Base-by-base conservation (phyloP, 441 rosid species). In the Pelargonium cotyledonis region DNA sequence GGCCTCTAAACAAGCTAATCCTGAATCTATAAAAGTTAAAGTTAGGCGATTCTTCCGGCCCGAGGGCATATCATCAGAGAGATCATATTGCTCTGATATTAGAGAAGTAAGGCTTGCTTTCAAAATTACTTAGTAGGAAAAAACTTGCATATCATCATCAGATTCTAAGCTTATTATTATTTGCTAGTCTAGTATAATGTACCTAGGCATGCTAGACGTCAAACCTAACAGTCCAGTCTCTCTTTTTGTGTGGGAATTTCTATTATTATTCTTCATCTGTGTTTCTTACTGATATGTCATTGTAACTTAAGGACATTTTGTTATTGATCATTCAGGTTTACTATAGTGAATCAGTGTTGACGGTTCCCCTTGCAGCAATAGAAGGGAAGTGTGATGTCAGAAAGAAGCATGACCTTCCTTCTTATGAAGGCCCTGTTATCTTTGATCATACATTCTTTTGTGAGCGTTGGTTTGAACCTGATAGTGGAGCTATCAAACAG, bases 1-100 rank as follows among this genome's bases (percentile, higher is more conserved):
- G 69, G 64, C 70, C 31, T 70, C 73, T 21, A 76, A 58, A 66
- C 29, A 66, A 62, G 60, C 55, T 68, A 72, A 41, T 12, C 58
- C 75, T 44, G 70, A 49, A 38, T 74, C 77, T 21, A 68, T 74
- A 40, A 65, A 67, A 60, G 73, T 77, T 43, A 70, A 77, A 77
- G 77, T 72, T 15, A 67, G 78, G 57, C 77, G 78, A 68, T 72
- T 69, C 75, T 80, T 69, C 75, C 73, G 80, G 66, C 79, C 80
- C 5, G 83, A 77, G 71, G 83, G 77, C 47, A 65, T 80, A 44
- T 77, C 75, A 61, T 41, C 73, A 1, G 79, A 80, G 70, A 80
- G 66, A 72, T 72, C 80, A 58, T 80, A 80, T 68, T 74, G 63
- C 68, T 72, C 76, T 43, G 77, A 80, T 8, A 67, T 74, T 68